Base-by-base conservation (phyloP, 305 asterid species). In the Stenogyne calaminthoides region DNA sequence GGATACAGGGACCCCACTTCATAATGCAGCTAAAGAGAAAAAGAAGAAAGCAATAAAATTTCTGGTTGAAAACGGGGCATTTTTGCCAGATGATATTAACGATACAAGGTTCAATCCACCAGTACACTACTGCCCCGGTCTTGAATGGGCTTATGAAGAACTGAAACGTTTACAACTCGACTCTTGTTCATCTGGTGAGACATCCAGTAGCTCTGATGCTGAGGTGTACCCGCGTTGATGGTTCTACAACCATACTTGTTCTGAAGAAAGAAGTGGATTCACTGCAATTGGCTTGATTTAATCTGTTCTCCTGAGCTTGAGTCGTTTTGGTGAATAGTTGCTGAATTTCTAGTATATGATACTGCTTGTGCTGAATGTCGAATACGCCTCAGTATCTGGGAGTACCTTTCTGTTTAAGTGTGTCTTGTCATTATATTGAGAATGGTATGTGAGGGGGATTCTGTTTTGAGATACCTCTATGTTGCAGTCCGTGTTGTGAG, bases 21-120 rank as follows among this genome's bases (percentile, higher is more conserved):
- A 93, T 76, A 87, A 87, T 77, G 98, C 98, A 10, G 97, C 98
- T 52, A 94, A 94, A 79, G 98, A 94, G 77, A 86, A 78, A 74
- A 90, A 91, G 83, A 89, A 81, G 80, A 85, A 81, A 80, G 97
- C 98, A 12, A 90, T 89, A 15, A 91, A 70, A 40, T 94, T 87
- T 76, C 87, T 94, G 79, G 83, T 94, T 20, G 89, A 84, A 68
- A 91, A 90, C 42, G 98, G 98, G 54, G 98, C 98, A 34, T 94
- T 94, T 80, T 77, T 94, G 88, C 97, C 97, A 0, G 95, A 85
- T 73, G 87, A 91, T 83, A 89, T 94, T 64, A 78, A 84, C 7
- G 97, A 94, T 68, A 84, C 98, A 20, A 87, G 98, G 88, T 94
- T 94, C 85, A 94, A 91, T 78, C 98, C 98, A 18, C 97, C 98